phyloP scores from a whole-genome alignment of 139 green algal species.

The Coelastrella sp. region DNA sequence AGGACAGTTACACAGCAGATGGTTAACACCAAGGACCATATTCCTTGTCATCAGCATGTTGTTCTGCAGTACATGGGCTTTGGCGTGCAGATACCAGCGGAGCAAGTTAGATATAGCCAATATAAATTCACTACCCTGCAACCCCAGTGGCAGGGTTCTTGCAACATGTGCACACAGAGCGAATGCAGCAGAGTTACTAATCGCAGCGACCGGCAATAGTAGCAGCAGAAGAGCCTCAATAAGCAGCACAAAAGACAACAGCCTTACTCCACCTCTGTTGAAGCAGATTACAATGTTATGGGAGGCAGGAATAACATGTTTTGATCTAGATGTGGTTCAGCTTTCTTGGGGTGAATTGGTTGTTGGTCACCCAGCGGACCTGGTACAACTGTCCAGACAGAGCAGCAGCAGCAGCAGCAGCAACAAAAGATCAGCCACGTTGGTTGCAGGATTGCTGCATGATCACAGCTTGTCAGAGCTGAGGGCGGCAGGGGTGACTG shows the following conservation, averaged over 20 bases:
- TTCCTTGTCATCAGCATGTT: background rate
- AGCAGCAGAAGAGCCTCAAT: too few relatives aligned
- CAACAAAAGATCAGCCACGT: background rate
- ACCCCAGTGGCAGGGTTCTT: background rate
- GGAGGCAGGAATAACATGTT: background rate
- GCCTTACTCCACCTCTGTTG: background rate
- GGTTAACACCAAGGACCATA: background rate
- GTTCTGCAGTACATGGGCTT: background rate
- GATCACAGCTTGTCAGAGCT: background rate
- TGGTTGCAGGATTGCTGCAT: background rate
- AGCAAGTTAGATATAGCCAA: background rate
- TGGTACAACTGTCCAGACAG: background rate
- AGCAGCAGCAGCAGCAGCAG: slow-evolving; percentile 28
- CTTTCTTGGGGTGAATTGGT: slow-evolving; percentile 3
- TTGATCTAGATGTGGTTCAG: slow-evolving; percentile 29
- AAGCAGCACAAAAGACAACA: background rate
- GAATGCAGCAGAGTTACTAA: slow-evolving; percentile 14
- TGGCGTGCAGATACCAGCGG: background rate
- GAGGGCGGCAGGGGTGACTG: background rate
- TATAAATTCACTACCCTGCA: background rate
- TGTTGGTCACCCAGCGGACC: slow-evolving; percentile 17
- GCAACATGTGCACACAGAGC: slow-evolving; percentile 10
- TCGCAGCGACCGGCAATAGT: too few relatives aligned
- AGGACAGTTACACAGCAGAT: background rate
- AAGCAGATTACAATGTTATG: slow-evolving; percentile 3